Evolutionary conservation across 2,329 filamentous ascomycete genomes (phyloP).

Genomic region (Claviceps lovelessii): DNA sequence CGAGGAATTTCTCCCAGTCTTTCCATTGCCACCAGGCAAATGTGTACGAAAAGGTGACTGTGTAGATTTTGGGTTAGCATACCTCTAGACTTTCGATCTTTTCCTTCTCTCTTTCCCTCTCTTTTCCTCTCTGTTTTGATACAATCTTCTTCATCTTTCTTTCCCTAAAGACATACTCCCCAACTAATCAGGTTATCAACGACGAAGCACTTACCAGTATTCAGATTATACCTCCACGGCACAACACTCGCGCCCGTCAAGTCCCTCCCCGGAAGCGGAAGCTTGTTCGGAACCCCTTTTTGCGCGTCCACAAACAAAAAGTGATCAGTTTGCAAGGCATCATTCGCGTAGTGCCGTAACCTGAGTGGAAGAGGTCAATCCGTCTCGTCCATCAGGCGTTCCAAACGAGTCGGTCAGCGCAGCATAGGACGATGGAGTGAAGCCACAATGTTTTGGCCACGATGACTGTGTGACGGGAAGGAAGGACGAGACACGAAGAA

Average conservation of each 20-base stretch:
- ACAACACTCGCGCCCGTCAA: constrained; percentile 9
- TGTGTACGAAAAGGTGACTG: constrained; percentile 38
- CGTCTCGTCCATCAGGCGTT: background rate
- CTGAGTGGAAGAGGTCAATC: background rate
- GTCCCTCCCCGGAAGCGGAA: constrained; percentile 4
- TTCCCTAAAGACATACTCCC: no score
- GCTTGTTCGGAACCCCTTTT: background rate
- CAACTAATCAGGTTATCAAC: no score
- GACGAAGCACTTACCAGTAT: constrained; percentile 23
- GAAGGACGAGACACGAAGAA: background rate
- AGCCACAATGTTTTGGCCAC: no score
- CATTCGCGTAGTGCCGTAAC: constrained; percentile 10
- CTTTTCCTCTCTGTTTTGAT: no score
- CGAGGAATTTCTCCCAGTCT: constrained; percentile 37
- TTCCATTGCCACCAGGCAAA: constrained; percentile 37
- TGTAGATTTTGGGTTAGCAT: background rate
- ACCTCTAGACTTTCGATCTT: no score
- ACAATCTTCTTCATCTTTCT: no score
- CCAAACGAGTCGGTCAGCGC: no score
- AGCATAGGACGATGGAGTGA: background rate
- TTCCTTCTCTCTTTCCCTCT: background rate
- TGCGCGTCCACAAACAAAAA: constrained; percentile 8
- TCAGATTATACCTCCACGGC: constrained; percentile 29
- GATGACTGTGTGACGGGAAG: no score
- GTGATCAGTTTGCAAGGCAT: constrained; percentile 8